Evolutionary conservation across 805 yeast genomes (phyloP), one percentile per base, ranked within the genome.

Genomic region (Wickerhamomyces queroliae): DNA sequence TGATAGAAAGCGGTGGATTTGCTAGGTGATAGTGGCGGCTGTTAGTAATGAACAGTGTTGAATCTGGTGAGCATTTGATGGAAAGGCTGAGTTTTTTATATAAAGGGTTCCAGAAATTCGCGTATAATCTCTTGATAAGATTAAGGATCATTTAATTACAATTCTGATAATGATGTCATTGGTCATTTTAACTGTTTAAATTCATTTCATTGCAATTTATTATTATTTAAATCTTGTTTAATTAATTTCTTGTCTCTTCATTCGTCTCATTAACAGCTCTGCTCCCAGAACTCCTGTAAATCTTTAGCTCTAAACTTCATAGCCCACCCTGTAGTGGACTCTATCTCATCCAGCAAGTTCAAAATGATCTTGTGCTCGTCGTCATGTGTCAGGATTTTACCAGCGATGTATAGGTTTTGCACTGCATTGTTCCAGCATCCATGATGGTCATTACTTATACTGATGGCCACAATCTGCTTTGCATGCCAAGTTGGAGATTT

Each of bases 321-420:
- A 11, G 49, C 55, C 63, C 64, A 60, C 3, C 64, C 63, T 2
- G 64, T 58, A 1, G 53, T 50, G 2, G 43, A 22, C 34, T 61
- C 63, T 23, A 58, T 58, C 24, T 37, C 47, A 24, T 51, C 42
- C 40, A 61, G 40, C 9, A 59, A 39, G 42, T 59, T 48, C 46
- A 59, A 50, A 43, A 62, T 44, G 49, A 59, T 23, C 44, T 61
- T 32, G 36, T 50, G 55, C 28, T 52, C 57, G 36, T 52, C 55
- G 18, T 45, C 47, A 35, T 48, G 54, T 1, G 54, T 52, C 30
- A 52, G 33, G 3, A 49, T 31, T 35, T 37, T 49, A 2, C 54
- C 54, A n/a, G 55, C 55, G 20, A 52, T 45, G 37, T 44, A 52
- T 21, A 52, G 29, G 2, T 47, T 38, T 38, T 50, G 55, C 2